phyloP scores from a whole-genome alignment of 2,329 filamentous ascomycete species.

The Trichoderma atrobrunneum region DNA sequence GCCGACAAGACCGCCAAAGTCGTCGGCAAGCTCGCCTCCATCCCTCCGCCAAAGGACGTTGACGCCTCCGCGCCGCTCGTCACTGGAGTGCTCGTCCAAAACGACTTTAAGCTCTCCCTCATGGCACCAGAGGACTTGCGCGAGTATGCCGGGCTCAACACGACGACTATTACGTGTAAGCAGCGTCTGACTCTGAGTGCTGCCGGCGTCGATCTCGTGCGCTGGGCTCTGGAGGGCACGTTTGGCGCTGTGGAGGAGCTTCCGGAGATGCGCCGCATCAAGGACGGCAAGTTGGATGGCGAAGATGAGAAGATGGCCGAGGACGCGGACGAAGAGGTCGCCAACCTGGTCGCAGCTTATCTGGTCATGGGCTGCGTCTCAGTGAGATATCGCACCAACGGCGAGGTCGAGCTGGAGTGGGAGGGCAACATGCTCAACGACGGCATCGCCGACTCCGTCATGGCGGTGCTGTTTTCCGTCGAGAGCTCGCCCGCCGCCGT shows the following conservation, averaged over 20 bases:
- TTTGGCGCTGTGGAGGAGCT: conserved; percentile 82
- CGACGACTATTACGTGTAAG: conserved; percentile 88
- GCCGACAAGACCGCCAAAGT: conserved; percentile 95
- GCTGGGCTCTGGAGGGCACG: conserved; percentile 90
- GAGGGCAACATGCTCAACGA: conserved; percentile 98
- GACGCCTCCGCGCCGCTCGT: conserved; percentile 54
- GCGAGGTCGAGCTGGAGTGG: conserved; percentile 91
- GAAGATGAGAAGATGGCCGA: conserved; percentile 37
- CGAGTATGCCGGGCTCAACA: conserved; percentile 95
- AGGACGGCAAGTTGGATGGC: conserved; percentile 34
- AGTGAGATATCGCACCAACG: conserved; percentile 72
- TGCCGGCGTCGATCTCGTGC: conserved; percentile 85
- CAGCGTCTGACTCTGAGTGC: conserved; percentile 85
- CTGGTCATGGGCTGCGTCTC: conserved; percentile 87
- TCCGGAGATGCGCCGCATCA: conserved; percentile 48
- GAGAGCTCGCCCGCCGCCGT: conserved; percentile 94
- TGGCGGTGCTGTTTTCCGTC: conserved; percentile 86
- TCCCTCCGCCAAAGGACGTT: conserved; percentile 61
- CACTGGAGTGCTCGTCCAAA: conserved; percentile 90
- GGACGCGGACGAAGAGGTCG: conserved; percentile 64
- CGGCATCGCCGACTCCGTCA: conserved; percentile 93
- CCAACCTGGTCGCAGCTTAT: conserved; percentile 54
- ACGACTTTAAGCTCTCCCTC: conserved; percentile 93
- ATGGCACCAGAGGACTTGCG: conserved; percentile 96
- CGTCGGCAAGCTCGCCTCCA: conserved; percentile 85